Conservation (phyloP, 225 moss, liverwort and hornwort genomes). For the Polytrichum formosum region DNA sequence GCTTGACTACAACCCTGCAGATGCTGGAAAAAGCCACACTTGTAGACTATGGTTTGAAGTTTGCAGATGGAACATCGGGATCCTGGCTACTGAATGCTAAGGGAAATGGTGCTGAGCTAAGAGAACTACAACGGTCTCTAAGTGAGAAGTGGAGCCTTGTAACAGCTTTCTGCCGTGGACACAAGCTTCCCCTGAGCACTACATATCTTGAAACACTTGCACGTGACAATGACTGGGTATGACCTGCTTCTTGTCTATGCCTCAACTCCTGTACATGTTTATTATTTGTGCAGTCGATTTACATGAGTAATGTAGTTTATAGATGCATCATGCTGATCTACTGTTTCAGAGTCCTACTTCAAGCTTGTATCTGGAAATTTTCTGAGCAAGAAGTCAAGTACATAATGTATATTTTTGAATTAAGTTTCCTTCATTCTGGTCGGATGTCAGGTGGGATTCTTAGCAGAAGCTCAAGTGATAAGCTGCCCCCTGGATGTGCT, state of each 20-base stretch:
- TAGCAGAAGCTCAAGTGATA: conserved; percentile 74
- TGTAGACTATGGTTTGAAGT: conserved; percentile 38
- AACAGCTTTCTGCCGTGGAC: conserved; percentile 71
- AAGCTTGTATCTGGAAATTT: too few species aligned
- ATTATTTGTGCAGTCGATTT: too few species aligned
- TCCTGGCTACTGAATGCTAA: conserved; percentile 52
- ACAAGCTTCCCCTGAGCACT: conserved; percentile 60
- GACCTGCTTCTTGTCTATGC: neutral
- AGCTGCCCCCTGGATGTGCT: conserved; percentile 65
- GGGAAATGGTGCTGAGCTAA: conserved; percentile 56
- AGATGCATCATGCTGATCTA: too few species aligned
- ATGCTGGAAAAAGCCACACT: conserved; percentile 67
- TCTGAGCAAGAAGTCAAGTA: too few species aligned
- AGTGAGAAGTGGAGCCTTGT: conserved; percentile 81
- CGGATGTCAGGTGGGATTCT: conserved; percentile 51
- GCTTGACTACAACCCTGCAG: conserved; percentile 34
- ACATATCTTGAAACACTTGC: conserved; percentile 62
- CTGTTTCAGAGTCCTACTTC: too few species aligned
- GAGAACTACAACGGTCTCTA: conserved; percentile 54
- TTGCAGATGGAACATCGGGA: conserved; percentile 40
- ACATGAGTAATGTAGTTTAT: too few species aligned
- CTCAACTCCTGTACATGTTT: too few species aligned
- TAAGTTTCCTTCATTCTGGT: neutral
- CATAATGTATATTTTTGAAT: too few species aligned
- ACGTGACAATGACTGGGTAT: conserved; percentile 76